A percentile compares a stretch with the other conserved stretches of the same genome.
phyloP scores from a whole-genome alignment of 164 flowering plant genomes.

The Aristolochia californica region DNA sequence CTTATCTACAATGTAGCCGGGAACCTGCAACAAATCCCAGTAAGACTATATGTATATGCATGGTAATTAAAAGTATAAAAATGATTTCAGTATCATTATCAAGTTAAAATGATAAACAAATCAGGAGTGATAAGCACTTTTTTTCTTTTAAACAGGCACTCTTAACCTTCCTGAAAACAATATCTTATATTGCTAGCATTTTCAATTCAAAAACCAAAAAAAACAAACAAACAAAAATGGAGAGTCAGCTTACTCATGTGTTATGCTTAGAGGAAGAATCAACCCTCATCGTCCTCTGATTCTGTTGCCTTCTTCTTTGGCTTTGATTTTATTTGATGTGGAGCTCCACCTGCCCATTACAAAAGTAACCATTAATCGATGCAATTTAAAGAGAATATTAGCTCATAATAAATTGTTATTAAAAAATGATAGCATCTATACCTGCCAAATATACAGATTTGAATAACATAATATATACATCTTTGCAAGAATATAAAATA shows the following conservation, averaged over 20 bases:
- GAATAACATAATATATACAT: too few relatives aligned
- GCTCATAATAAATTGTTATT: too few relatives aligned
- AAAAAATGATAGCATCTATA: too few relatives aligned
- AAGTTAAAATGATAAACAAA: too few relatives aligned
- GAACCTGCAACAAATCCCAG: not conserved
- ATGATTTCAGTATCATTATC: not conserved
- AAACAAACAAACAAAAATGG: not conserved
- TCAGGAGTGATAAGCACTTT: not conserved
- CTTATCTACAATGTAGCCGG: not conserved
- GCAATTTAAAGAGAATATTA: too few relatives aligned
- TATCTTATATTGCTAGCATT: too few relatives aligned
- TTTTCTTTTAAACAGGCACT: too few relatives aligned
- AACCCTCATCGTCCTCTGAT: conserved; percentile 22
- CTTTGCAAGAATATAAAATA: too few relatives aligned
- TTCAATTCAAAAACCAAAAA: too few relatives aligned
- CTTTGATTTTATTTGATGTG: conserved; percentile 6
- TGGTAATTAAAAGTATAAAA: not conserved
- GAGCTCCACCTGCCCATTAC: conserved; percentile 7
- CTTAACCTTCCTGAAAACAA: too few relatives aligned
- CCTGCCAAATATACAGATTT: too few relatives aligned
- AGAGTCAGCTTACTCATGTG: not conserved
- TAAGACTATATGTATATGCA: not conserved
- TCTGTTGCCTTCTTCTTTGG: conserved; percentile 8
- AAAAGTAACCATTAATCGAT: too few relatives aligned
- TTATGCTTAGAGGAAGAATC: conserved; percentile 5